These are phyloP conservation scores for Colletotrichum sp. DNA, from an alignment of 2,329 filamentous ascomycete genomes.

Conservation along the genomic window DNA sequence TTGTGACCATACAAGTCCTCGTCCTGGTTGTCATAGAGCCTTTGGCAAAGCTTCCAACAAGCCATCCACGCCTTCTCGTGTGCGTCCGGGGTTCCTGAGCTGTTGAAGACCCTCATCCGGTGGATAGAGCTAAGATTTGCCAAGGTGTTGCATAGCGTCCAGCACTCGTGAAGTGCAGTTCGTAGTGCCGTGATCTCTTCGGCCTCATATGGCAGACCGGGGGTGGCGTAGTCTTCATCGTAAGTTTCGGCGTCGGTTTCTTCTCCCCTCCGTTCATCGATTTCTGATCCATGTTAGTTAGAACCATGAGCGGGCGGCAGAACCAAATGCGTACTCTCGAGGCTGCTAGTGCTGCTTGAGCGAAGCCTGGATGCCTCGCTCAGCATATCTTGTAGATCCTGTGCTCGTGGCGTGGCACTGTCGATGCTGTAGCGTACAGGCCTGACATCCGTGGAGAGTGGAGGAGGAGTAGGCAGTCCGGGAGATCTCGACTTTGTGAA, in stretches of 20 bases:
- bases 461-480: slow-evolving; percentile 66
- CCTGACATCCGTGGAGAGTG: slow-evolving; percentile 77
- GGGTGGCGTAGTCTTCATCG: slow-evolving; percentile 52
- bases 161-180: slow-evolving; percentile 84
- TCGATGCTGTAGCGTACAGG: slow-evolving; percentile 70
- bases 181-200: slow-evolving; percentile 72
- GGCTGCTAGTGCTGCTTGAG: slow-evolving; percentile 73
- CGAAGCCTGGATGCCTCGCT: slow-evolving; percentile 60
- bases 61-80: slow-evolving; percentile 92
- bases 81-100: slow-evolving; percentile 73
- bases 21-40: slow-evolving; percentile 82
- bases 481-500: slow-evolving; percentile 33
- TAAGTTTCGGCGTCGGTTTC: slow-evolving; percentile 63
- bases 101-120: slow-evolving; percentile 78
- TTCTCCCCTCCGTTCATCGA: slow-evolving; percentile 57
- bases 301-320: neutral
- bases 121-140: slow-evolving; percentile 86
- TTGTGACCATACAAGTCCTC: slow-evolving; percentile 71
- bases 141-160: slow-evolving; percentile 91
- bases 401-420: slow-evolving; percentile 79
- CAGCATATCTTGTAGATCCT: slow-evolving; percentile 79
- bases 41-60: slow-evolving; percentile 92
- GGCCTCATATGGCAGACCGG: slow-evolving; percentile 49
- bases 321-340: slow-evolving; percentile 69
- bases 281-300: slow-evolving; percentile 52